Evolutionary conservation across 805 yeast species (phyloP).

Genomic region (Yamadazyma laniorum): DNA sequence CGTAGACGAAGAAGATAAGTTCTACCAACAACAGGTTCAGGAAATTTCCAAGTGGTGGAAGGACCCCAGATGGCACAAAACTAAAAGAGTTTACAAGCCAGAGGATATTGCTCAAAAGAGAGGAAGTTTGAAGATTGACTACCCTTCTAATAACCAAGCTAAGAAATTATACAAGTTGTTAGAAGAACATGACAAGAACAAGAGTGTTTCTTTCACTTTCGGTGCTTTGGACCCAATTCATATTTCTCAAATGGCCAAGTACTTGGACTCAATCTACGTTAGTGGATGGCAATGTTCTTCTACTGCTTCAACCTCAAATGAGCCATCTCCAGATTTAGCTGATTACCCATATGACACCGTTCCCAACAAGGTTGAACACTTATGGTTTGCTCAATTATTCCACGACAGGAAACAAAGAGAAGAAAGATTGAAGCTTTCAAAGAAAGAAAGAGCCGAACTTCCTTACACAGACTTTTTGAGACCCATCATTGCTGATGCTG

Average conservation of each 20-base stretch:
- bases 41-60: slow-evolving; percentile 90
- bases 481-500: slow-evolving; percentile 97
- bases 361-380: slow-evolving; percentile 96
- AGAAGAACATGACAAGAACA: slow-evolving; percentile 66
- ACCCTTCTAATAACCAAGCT: slow-evolving; percentile 78
- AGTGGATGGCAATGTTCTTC: slow-evolving; percentile 99
- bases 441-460: slow-evolving; percentile 64
- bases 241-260: slow-evolving; percentile 94
- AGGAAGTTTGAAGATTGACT: slow-evolving; percentile 69
- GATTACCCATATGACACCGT: slow-evolving; percentile 99
- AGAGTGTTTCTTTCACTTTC: slow-evolving; percentile 81
- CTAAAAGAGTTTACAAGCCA: slow-evolving; percentile 84
- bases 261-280: slow-evolving; percentile 87
- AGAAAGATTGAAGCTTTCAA: slow-evolving; percentile 63
- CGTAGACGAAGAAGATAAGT: slow-evolving; percentile 58
- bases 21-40: slow-evolving; percentile 65
- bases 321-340: slow-evolving; percentile 97
- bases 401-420: slow-evolving; percentile 96
- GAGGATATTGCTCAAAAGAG: slow-evolving; percentile 89
- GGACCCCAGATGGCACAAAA: slow-evolving; percentile 84
- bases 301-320: slow-evolving; percentile 95
- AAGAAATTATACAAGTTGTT: slow-evolving; percentile 74
- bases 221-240: slow-evolving; percentile 97
- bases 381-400: slow-evolving; percentile 94
- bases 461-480: slow-evolving; percentile 83